Evolutionary conservation across 768 basidiomycete species (phyloP), one percentile per base, ranked within the genome.

Genomic region (Saitozyma podzolica): DNA sequence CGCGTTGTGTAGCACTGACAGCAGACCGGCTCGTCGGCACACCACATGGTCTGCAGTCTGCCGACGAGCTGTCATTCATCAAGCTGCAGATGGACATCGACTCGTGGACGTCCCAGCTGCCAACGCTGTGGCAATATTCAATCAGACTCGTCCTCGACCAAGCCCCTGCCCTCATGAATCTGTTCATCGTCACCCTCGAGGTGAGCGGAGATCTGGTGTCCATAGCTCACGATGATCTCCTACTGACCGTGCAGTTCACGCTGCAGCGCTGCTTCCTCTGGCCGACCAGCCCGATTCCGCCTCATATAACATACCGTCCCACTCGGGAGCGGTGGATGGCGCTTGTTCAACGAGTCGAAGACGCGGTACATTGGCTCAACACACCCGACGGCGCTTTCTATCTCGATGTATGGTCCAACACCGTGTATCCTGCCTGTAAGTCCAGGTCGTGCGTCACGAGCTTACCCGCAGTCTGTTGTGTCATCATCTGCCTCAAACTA

Each of bases 391-490:
- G 67, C 9, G 40, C 60, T 14, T 69, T 62, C 19, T 65, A 65
- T 43, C 47, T 69, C 9, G 67, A 69, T 50, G 55, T 65, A 7
- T 69, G 63, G 67, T 54, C 63, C 0, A 63, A 47, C 13, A 58
- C 56, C 8, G 51, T 60, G 10, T 69, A 69, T 50, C 49, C 67
- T 14, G 54, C 59, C n/a, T 43, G 67, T 65, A 48, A 62, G 67
- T 54, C 45, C 16, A 1, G 29, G 5, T 29, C 29, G 29, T 29
- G 29, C 29, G 29, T 29, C 29, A 29, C 29, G 29, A 29, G 29
- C 29, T 29, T 2, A 29, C 29, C 2, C 29, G n/a, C 40, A 64
- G 58, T 64, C 48, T 59, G 58, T 39, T 64, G 63, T 40, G 63
- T 59, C 8, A 59, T 64, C 13, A 56, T 64, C 29, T 29, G 29